phyloP scores from a whole-genome alignment of 768 basidiomycete species.

The Suillus decipiens region DNA sequence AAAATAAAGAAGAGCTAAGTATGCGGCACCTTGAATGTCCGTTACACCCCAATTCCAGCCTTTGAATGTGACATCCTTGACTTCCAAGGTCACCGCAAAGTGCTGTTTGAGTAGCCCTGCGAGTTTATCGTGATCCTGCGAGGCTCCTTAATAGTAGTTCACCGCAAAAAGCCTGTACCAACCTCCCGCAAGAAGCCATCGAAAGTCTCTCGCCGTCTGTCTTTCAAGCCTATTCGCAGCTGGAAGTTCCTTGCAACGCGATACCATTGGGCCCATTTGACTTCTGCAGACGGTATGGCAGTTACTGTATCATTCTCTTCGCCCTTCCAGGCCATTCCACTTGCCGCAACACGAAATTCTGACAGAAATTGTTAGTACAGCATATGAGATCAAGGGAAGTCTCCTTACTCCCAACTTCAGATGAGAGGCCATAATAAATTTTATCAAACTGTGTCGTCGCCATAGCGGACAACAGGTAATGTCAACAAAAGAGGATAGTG shows the following conservation, averaged over 20 bases:
- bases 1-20: not conserved
- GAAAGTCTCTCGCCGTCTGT: slow-evolving; percentile 79
- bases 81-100: slow-evolving; percentile 84
- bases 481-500: slow-evolving; percentile 14
- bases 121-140: slow-evolving; percentile 89
- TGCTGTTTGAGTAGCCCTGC: slow-evolving; percentile 79
- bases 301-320: slow-evolving; percentile 63
- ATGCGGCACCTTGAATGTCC: slow-evolving; percentile 82
- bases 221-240: slow-evolving; percentile 79
- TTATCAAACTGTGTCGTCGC: slow-evolving; percentile 85
- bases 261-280: slow-evolving; percentile 90
- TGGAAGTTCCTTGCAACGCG: slow-evolving; percentile 93
- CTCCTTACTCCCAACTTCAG: slow-evolving; percentile 81
- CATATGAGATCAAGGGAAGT: not conserved
- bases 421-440: slow-evolving; percentile 73
- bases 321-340: slow-evolving; percentile 95
- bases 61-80: slow-evolving; percentile 83
- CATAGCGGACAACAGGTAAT: slow-evolving; percentile 23
- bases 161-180: slow-evolving; percentile 5
- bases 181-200: slow-evolving; percentile 95
- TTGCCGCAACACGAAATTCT: slow-evolving; percentile 87
- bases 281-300: slow-evolving; percentile 67
- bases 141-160: slow-evolving; percentile 5
- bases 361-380: slow-evolving; percentile 16
- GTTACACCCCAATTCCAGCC: slow-evolving; percentile 99